Base-by-base conservation (phyloP, 2,329 filamentous ascomycete species). In the Albifimbria verrucaria region DNA sequence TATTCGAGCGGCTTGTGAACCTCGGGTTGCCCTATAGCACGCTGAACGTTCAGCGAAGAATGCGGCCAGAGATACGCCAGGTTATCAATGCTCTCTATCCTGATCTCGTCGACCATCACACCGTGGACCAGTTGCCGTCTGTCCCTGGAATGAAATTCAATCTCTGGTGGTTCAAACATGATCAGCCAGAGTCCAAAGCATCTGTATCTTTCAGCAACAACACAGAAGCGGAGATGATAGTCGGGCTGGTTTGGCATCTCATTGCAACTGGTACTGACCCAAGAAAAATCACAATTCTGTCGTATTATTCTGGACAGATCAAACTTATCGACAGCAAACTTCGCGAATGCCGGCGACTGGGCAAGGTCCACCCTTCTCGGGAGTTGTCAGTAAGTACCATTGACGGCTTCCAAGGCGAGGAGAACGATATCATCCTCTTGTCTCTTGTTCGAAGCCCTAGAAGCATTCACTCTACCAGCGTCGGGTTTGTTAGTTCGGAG, bases 381-480 rank as follows among this genome's bases (percentile, higher is more conserved):
- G 80, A 59, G 36, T 70, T 62, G 63, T 87, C 87, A 2, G 86
- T 96, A 1, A 82, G 83, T 28, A 96, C 92, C 0, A 89, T 97
- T 0, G 92, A 96, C 63, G 90, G 88, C 0, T 96, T 93, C 63
- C 92, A 96, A 67, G 92, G 92, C 12, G 91, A 96, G 62, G 91
- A 96, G 65, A 96, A 96, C 56, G 88, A 92, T 22, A 77, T 96
- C 9, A 78, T 97, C 10, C 66, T 96, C 2, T 73, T 96, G 0
- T 96, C 92, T 0, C 74, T 96, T 0, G 91, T 94, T 3, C 82
- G 92, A 43, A 92, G 87, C 57, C 88, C 87, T 32, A 58, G 65
- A 1, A 62, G 72, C 2, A 64, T 72, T 4, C 73, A 75, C 1
- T 59, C 58, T 2, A 59, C 62, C 39, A 62, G 61, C 1, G 86